phyloP scores from a whole-genome alignment of 2,329 filamentous ascomycete species.

The Aureobasidium sp. region DNA sequence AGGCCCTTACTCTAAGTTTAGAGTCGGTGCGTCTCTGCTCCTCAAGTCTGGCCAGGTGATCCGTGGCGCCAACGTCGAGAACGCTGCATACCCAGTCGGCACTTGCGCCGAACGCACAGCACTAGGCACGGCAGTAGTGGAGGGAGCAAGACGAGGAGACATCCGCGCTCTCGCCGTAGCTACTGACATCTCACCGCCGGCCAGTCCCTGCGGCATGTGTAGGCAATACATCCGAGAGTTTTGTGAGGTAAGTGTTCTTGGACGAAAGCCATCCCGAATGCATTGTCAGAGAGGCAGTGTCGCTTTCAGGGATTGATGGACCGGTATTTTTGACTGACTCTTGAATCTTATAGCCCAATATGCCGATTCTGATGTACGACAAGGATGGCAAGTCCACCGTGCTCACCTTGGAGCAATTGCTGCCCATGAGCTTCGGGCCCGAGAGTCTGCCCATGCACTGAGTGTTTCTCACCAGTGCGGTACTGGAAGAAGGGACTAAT shows the following conservation, averaged over 20 bases:
- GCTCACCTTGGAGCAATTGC: slow-evolving; percentile 57
- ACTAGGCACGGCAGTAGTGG: slow-evolving; percentile 67
- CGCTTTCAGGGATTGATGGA: too few species aligned
- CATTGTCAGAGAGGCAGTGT: not conserved
- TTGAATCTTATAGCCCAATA: slow-evolving; percentile 39
- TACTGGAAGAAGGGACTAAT: too few species aligned
- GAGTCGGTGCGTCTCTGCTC: slow-evolving; percentile 77
- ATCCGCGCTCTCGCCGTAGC: slow-evolving; percentile 80
- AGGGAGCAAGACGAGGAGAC: slow-evolving; percentile 35
- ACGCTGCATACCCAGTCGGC: slow-evolving; percentile 87
- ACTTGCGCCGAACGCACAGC: slow-evolving; percentile 93
- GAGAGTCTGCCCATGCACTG: slow-evolving; percentile 33
- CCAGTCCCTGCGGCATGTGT: slow-evolving; percentile 85
- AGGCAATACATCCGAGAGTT: slow-evolving; percentile 63
- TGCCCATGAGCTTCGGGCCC: slow-evolving; percentile 50
- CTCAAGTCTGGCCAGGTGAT: slow-evolving; percentile 46
- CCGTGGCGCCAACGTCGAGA: slow-evolving; percentile 81
- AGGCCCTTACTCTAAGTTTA: slow-evolving; percentile 85
- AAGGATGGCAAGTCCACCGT: slow-evolving; percentile 67
- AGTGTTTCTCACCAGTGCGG: too few species aligned
- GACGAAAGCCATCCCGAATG: too few species aligned
- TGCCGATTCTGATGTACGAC: slow-evolving; percentile 89
- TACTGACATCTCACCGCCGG: slow-evolving; percentile 55
- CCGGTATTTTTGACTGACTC: not conserved
- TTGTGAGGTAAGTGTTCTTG: slow-evolving; percentile 30